A percentile compares a stretch with the other conserved stretches of the same genome.
phyloP scores from a whole-genome alignment of 495 filamentous ascomycete genomes.

The Chaetomium fimeti region DNA sequence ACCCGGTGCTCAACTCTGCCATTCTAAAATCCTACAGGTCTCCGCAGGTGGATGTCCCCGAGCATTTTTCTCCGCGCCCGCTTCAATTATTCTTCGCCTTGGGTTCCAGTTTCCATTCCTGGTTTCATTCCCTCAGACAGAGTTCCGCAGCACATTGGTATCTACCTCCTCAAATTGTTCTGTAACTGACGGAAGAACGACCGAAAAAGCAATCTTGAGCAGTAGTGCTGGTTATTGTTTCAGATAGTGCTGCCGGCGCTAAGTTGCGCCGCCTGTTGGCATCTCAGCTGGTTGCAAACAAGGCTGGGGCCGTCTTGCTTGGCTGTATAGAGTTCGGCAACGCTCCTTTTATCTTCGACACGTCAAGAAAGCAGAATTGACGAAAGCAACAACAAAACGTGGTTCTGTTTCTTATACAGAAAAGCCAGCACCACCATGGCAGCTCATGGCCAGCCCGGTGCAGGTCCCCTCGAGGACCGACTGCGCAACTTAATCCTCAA shows the following conservation, averaged over 20 bases:
- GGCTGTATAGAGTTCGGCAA: background rate
- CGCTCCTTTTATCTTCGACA: background rate
- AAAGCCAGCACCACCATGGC: slow-evolving; percentile 27
- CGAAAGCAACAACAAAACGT: background rate
- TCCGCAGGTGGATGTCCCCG: background rate
- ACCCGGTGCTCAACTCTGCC: background rate
- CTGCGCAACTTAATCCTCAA: slow-evolving; percentile 46
- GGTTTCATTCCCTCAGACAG: background rate
- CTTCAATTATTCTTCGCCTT: background rate
- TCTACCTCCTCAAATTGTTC: background rate
- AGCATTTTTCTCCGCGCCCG: background rate
- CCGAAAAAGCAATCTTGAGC: background rate
- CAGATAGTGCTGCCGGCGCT: background rate
- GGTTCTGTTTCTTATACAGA: background rate
- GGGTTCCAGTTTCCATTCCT: no score
- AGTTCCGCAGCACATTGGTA: background rate
- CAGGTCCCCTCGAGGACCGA: slow-evolving; percentile 41
- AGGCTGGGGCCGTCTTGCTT: background rate
- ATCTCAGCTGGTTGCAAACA: background rate
- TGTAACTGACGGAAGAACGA: background rate
- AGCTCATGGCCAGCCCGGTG: slow-evolving; percentile 16
- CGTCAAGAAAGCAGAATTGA: background rate
- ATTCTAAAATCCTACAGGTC: background rate
- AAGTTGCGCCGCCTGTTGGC: background rate
- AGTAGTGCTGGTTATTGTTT: background rate